Base-by-base conservation (phyloP, 768 basidiomycete genomes). In the Guyanaporus albipodus region DNA sequence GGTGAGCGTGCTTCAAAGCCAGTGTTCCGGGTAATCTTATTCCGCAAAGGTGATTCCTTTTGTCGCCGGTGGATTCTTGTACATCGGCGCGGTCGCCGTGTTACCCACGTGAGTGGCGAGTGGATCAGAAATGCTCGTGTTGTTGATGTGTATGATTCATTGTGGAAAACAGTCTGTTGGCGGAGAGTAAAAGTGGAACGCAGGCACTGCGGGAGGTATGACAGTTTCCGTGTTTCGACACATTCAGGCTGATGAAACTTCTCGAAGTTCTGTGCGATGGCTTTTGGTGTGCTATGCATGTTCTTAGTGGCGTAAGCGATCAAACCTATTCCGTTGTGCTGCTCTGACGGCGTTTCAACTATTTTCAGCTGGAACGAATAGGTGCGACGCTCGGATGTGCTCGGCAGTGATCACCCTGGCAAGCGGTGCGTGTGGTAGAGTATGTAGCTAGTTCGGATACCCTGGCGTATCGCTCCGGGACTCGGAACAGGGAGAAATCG, bases 31-130 rank as follows among this genome's bases (percentile, higher is more conserved):
- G 44, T 23, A 42, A 40, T 23, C 46, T 57, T 21, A 39, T 45
- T 34, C 28, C 52, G 26, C 45, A 50, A 54, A 91, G 88, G 87
- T 91, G 37, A 90, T 91, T 53, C 88, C 89, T 14, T 90, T 89
- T 61, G 89, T 91, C 36, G 89, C 90, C 27, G 90, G 90, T 53
- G 91, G 91, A 15, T 96, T 94, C 71, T 71, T 95, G 58, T 94
- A 93, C 68, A 93, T 95, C 61, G 92, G 91, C 22, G 88, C 89
- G 24, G 92, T 94, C 46, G 90, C 91, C 38, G 91, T 93, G 50
- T 71, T 93, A 49, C 91, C 91, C 57, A 89, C 87, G 88, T 91
- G 76, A 61, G 87, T 56, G 76, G 17, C 22, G 23, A 27, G 19
- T 48, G 49, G 52, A 35, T 50, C 17, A 12, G n/a, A n/a, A n/a